Evolutionary conservation across 2,329 filamentous ascomycete genomes (phyloP).

Genomic region (Monilinia fructigena): DNA sequence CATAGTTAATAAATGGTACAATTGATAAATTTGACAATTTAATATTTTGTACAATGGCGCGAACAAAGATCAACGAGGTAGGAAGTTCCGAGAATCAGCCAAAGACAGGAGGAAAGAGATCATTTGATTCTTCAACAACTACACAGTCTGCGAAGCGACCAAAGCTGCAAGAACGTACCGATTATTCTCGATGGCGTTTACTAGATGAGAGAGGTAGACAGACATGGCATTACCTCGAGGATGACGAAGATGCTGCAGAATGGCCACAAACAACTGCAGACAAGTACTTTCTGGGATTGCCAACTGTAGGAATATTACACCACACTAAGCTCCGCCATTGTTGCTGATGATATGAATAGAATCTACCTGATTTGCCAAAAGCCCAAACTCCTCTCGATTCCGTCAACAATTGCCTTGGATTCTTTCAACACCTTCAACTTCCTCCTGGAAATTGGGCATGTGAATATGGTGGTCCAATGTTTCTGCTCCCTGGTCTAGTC

Average conservation of each 20-base stretch:
- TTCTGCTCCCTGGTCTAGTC: constrained; percentile 81
- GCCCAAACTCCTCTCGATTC: constrained; percentile 73
- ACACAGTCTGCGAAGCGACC: constrained; percentile 44
- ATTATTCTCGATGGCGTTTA: constrained; percentile 80
- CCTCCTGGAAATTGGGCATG: constrained; percentile 92
- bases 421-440: constrained; percentile 87
- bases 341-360: constrained; percentile 49
- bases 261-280: constrained; percentile 92
- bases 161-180: constrained; percentile 61
- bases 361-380: constrained; percentile 67
- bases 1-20: too few species aligned
- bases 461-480: constrained; percentile 98
- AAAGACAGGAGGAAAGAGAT: constrained; percentile 30
- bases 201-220: constrained; percentile 80
- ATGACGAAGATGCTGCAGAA: constrained; percentile 64
- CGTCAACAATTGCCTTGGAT: constrained; percentile 78
- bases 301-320: constrained; percentile 57
- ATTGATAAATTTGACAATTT: neutral
- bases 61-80: neutral
- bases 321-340: constrained; percentile 4
- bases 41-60: neutral
- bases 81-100: neutral
- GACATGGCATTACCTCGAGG: constrained; percentile 88
- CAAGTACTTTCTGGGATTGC: constrained; percentile 80
- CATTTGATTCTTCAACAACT: constrained; percentile 26